Conservation (phyloP, 2,329 filamentous ascomycete species). For the Colletotrichum camelliae region DNA sequence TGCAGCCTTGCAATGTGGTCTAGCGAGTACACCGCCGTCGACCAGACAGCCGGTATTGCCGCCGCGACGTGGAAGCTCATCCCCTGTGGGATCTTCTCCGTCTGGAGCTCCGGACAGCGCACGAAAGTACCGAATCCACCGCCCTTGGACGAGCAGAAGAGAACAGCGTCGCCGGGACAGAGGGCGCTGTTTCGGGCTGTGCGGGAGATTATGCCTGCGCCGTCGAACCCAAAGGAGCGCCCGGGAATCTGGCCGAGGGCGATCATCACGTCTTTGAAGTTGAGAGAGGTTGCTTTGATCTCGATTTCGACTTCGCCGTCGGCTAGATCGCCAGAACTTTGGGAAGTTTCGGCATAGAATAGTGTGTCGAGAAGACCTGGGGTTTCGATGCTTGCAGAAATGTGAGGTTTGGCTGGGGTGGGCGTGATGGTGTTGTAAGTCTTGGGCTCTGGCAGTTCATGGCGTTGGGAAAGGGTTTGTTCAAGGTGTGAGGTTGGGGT, state of each 20-base stretch:
- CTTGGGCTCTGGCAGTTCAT: neutral
- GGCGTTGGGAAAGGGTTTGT: neutral
- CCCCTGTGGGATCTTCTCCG: constrained; percentile 38
- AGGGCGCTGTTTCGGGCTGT: constrained; percentile 30
- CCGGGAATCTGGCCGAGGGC: constrained; percentile 36
- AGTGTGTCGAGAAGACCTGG: constrained; percentile 4
- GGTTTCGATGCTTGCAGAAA: neutral
- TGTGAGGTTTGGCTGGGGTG: neutral
- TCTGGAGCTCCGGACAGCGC: constrained; percentile 19
- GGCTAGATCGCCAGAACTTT: neutral
- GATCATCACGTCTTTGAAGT: constrained; percentile 42
- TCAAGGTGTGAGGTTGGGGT: neutral
- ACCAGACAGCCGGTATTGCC: constrained; percentile 26
- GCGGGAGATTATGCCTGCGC: constrained; percentile 33
- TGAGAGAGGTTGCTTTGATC: constrained; percentile 30
- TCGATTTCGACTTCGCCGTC: constrained; percentile 30
- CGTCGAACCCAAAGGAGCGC: constrained; percentile 35
- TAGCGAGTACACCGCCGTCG: constrained; percentile 30
- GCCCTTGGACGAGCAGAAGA: constrained; percentile 2
- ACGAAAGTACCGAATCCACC: constrained; percentile 23
- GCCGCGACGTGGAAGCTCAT: constrained; percentile 32
- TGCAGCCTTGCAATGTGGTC: constrained; percentile 23
- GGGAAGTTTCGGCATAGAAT: neutral
- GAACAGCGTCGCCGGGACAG: constrained; percentile 30
- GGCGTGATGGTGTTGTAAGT: neutral